A percentile compares a stretch with the other conserved stretches of the same genome.
phyloP scores from a whole-genome alignment of 2,329 filamentous ascomycete species.

The Talaromyces piceae region DNA sequence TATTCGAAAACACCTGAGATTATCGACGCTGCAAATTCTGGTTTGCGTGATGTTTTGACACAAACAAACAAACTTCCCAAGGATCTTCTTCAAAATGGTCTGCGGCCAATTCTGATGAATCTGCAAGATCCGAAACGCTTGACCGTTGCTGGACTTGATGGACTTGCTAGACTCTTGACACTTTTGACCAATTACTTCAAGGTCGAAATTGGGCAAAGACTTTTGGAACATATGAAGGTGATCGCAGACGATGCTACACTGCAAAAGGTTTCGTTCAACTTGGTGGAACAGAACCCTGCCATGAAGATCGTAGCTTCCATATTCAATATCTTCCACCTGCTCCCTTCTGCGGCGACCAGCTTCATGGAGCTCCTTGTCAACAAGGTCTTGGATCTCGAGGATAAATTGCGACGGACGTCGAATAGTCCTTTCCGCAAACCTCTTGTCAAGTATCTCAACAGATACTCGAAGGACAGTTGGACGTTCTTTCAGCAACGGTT shows the following conservation, averaged over 20 bases:
- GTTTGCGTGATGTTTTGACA: slow-evolving; percentile 76
- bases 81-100: slow-evolving; percentile 85
- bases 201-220: slow-evolving; percentile 85
- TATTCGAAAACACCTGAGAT: slow-evolving; percentile 90
- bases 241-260: slow-evolving; percentile 74
- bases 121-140: slow-evolving; percentile 88
- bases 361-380: slow-evolving; percentile 90
- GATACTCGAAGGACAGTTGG: slow-evolving; percentile 86
- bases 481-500: slow-evolving; percentile 68
- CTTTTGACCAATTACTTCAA: slow-evolving; percentile 98
- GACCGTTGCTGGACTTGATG: slow-evolving; percentile 81
- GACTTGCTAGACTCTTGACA: slow-evolving; percentile 79
- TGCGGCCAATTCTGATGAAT: slow-evolving; percentile 92
- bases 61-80: slow-evolving; percentile 90
- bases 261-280: slow-evolving; percentile 87
- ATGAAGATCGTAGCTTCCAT: slow-evolving; percentile 96
- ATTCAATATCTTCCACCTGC: slow-evolving; percentile 93
- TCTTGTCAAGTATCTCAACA: slow-evolving; percentile 85
- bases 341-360: slow-evolving; percentile 78
- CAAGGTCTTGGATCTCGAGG: slow-evolving; percentile 81
- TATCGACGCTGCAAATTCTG: slow-evolving; percentile 87
- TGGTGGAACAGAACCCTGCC: slow-evolving; percentile 83
- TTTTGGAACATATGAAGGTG: slow-evolving; percentile 89
- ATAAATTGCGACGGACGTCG: slow-evolving; percentile 74
- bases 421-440: slow-evolving; percentile 87